phyloP scores from a whole-genome alignment of 257 asterid genomes.

The Striga asiatica region DNA sequence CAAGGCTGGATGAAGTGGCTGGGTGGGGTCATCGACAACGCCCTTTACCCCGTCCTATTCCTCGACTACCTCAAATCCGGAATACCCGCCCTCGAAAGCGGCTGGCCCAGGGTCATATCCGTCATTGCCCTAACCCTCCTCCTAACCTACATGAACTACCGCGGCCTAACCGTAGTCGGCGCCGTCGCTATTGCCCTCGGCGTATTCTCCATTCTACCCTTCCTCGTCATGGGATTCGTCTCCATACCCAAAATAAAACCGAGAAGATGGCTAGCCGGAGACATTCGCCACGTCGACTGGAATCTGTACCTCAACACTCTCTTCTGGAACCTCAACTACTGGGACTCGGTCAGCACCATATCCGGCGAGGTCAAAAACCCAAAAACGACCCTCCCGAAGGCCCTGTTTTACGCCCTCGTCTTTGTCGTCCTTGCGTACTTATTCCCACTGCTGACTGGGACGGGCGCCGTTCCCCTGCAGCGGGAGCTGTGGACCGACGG shows the following conservation, averaged over 20 bases:
- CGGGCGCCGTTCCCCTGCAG: conserved; percentile 44
- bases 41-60: conserved; percentile 53
- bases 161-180: conserved; percentile 62
- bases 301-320: conserved; percentile 51
- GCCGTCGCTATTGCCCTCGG: conserved; percentile 57
- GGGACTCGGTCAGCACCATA: conserved; percentile 62
- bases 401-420: conserved; percentile 43
- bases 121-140: conserved; percentile 35
- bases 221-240: conserved; percentile 52
- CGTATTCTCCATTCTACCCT: conserved; percentile 50
- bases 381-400: conserved; percentile 43
- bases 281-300: conserved; percentile 45
- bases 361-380: conserved; percentile 62
- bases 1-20: conserved; percentile 77
- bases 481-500: conserved; percentile 50
- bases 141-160: conserved; percentile 45
- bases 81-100: conserved; percentile 50
- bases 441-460: conserved; percentile 48
- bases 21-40: conserved; percentile 62
- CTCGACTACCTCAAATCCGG: conserved; percentile 59
- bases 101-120: conserved; percentile 39
- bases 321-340: conserved; percentile 67
- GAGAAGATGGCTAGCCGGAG: conserved; percentile 46
- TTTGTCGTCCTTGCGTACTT: conserved; percentile 48
- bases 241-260: conserved; percentile 48